Evolutionary conservation across 768 basidiomycete species (phyloP), one percentile per base, ranked within the genome.

Genomic region (Hemileccinum impolitum): DNA sequence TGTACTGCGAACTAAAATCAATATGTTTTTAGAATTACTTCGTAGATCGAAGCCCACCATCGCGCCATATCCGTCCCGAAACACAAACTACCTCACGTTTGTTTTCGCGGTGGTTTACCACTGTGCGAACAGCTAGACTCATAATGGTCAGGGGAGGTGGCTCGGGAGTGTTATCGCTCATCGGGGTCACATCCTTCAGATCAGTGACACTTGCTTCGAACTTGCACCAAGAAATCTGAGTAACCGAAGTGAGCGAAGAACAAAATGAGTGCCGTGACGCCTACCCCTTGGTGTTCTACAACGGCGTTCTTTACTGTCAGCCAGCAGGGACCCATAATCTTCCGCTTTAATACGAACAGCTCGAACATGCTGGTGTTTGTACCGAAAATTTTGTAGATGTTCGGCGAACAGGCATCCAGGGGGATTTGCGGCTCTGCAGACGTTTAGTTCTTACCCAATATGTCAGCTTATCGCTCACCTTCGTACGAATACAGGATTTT

Each of bases 311-410:
- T 86, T 53, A 99, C 79, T 48, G 85, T 78, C 39, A 99, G 73
- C 96, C 96, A 99, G 64, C 96, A 98, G 0, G 96, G 94, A 1
- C 96, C 96, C 94, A 97, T 97, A 49, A 98, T 96, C 71, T 94
- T 96, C 28, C 94, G 83, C 68, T 98, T 98, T 39, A 98, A 58
- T 2, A 94, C 94, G 17, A 99, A 79, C 10, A 92, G 72, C 65
- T 98, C 96, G 58, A 99, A 99, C 0, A 95, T 87, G 45, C 74
- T 90, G 6, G 94, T 95, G 56, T 84, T 94, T 3, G 94, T 88
- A 12, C 96, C 96, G 57, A 98, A 88, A 11, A 98, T 84, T 48
- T 80, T 82, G 30, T 82, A 76, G 63, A 97, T 94, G 43, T 90
- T 94, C 9, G 89, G 84, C 40, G 90, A 92, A 35, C 79, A 80